Conservation (phyloP, 2,329 filamentous ascomycete genomes). For the Chaetoscypha palmicola region DNA sequence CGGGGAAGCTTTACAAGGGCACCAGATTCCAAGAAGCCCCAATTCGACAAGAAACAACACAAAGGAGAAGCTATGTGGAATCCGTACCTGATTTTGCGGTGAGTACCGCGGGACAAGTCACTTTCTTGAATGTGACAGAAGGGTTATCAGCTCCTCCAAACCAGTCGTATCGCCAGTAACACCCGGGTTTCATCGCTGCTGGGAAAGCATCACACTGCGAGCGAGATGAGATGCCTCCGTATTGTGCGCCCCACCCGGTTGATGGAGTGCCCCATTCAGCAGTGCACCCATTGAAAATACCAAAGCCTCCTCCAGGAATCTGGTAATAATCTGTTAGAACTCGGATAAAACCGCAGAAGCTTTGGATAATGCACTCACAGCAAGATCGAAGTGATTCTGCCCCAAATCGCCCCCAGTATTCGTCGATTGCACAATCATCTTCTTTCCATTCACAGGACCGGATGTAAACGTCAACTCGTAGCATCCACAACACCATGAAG, state of each 20-base stretch:
- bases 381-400: constrained; percentile 52
- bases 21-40: too few relatives aligned
- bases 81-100: constrained; percentile 30
- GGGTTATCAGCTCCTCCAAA: constrained; percentile 44
- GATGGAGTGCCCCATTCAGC: constrained; percentile 40
- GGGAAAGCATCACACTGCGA: constrained; percentile 41
- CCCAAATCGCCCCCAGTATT: constrained; percentile 54
- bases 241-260: constrained; percentile 39
- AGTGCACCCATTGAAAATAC: constrained; percentile 47
- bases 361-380: too few relatives aligned
- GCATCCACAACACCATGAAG: constrained; percentile 60
- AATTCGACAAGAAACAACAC: too few relatives aligned
- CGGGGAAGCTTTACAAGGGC: too few relatives aligned
- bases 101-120: constrained; percentile 41
- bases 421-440: constrained; percentile 56
- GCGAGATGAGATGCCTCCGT: constrained; percentile 41
- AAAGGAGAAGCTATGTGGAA: too few relatives aligned
- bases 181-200: constrained; percentile 37
- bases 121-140: constrained; percentile 38
- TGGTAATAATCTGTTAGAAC: constrained; percentile 44
- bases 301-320: constrained; percentile 51
- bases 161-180: constrained; percentile 48
- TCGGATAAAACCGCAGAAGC: too few relatives aligned
- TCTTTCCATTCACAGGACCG: constrained; percentile 49
- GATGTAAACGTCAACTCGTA: constrained; percentile 45